These are phyloP conservation scores for Pseudogymnoascus sp. DNA, from an alignment of 2,329 filamentous ascomycete genomes.

Conservation along the genomic window DNA sequence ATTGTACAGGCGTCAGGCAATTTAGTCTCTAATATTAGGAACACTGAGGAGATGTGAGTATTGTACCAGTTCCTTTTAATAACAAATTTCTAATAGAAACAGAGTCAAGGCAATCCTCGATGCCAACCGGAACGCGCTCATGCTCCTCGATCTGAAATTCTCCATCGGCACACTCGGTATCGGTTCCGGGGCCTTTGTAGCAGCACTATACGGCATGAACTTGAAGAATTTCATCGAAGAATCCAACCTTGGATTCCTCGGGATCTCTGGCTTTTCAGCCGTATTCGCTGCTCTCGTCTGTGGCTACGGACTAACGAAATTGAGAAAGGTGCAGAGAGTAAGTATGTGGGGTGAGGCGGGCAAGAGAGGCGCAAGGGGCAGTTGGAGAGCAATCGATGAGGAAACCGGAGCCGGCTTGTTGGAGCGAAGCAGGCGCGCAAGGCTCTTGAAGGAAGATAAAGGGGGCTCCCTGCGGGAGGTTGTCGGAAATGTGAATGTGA, in stretches of 20 bases:
- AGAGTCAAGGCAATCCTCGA: constrained; percentile 95
- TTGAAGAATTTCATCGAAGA: constrained; percentile 98
- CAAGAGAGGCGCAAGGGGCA: constrained; percentile 18
- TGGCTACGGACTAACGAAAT: constrained; percentile 71
- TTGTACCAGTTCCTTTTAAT: background rate
- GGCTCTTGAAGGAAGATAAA: constrained; percentile 10
- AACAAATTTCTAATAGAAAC: constrained; percentile 14
- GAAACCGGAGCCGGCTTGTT: constrained; percentile 18
- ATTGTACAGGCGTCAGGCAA: constrained; percentile 94
- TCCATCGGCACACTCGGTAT: constrained; percentile 92
- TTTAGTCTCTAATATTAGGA: constrained; percentile 86
- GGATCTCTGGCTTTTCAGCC: constrained; percentile 62
- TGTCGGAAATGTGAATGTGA: constrained; percentile 2
- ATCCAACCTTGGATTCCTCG: constrained; percentile 73
- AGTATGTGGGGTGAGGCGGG: constrained; percentile 56
- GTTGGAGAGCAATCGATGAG: constrained; percentile 19
- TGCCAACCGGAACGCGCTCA: constrained; percentile 94
- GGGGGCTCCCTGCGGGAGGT: background rate
- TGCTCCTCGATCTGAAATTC: constrained; percentile 95
- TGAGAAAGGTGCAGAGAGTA: constrained; percentile 78
- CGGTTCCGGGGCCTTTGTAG: constrained; percentile 87
- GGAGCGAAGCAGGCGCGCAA: constrained; percentile 22
- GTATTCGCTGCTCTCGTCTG: constrained; percentile 69
- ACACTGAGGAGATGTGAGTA: constrained; percentile 93
- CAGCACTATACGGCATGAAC: constrained; percentile 99